Evolutionary conservation across 805 yeast genomes (phyloP), one percentile per base, ranked within the genome.

Genomic region (Suhomyces canberraensis): DNA sequence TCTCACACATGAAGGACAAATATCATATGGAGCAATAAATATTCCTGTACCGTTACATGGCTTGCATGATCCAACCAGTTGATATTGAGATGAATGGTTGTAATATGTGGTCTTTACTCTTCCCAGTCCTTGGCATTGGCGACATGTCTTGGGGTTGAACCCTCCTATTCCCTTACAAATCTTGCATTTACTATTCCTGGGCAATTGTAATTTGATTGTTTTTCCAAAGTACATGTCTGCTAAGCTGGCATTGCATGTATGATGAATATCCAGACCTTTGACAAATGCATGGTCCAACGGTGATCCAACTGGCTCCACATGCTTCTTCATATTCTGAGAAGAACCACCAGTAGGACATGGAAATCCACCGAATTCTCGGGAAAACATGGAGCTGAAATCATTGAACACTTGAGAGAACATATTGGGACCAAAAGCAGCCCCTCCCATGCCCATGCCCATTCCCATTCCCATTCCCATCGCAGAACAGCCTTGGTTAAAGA

Each of bases 221-320:
- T 77, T 79, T 2, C 90, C 89, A 25, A 51, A 59, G 48, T 76
- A 80, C 41, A 81, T 61, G 36, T 82, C 87, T 4, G 63, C 69
- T 33, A 82, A 55, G 0, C 78, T 52, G 29, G 81, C 76, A 18
- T 63, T 60, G 33, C 79, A 63, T 6, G 69, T 65, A 51, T 82
- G 86, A 39, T 61, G 67, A 35, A 82, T 81, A 43, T 79, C 76
- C 15, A 70, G 69, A 4, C 84, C 82, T 29, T 60, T 66, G 11
- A 55, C 56, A 19, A 41, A 24, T 16, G 41, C 33, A 14, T 35
- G 31, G 22, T 26, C 37, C 4, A 27, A 24, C 2, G 44, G 33
- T 6, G 41, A 34, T 3, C 43, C 46, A 1, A 53, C 56, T 1
- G 67, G 64, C 36, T 54, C 43, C 21, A 48, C 48, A 8, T 37